phyloP scores from a whole-genome alignment of 495 filamentous ascomycete genomes.

The Penicillium ochrochloron region DNA sequence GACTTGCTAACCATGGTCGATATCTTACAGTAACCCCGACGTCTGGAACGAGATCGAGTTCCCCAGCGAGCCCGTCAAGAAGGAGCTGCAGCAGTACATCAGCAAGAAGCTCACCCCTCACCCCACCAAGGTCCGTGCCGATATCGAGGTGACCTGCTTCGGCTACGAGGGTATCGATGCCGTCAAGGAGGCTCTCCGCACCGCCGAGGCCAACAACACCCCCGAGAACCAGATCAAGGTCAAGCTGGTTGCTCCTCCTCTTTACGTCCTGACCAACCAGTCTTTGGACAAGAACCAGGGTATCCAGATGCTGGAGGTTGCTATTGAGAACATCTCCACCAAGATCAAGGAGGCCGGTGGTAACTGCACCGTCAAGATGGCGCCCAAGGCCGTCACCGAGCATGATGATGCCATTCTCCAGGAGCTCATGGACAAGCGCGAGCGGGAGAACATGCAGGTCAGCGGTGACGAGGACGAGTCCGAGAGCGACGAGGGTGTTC shows the following conservation, averaged over 20 bases:
- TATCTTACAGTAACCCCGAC: slow-evolving; percentile 74
- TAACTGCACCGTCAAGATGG: slow-evolving; percentile 88
- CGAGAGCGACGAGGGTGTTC: slow-evolving; percentile 80
- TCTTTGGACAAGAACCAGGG: slow-evolving; percentile 90
- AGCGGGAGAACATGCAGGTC: slow-evolving; percentile 95
- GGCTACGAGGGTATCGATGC: slow-evolving; percentile 98
- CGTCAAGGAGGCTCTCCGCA: slow-evolving; percentile 86
- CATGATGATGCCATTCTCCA: slow-evolving; percentile 96
- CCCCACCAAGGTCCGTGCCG: slow-evolving; percentile 95
- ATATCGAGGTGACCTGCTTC: slow-evolving; percentile 98
- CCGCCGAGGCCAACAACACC: slow-evolving; percentile 87
- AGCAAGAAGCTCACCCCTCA: slow-evolving; percentile 94
- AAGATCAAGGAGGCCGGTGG: slow-evolving; percentile 78
- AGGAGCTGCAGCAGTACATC: slow-evolving; percentile 91
- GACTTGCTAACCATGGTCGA: background rate
- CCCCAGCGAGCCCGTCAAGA: slow-evolving; percentile 80
- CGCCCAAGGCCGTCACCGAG: slow-evolving; percentile 97
- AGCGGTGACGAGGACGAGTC: slow-evolving; percentile 94
- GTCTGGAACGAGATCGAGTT: slow-evolving; percentile 94
- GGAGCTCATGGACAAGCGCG: slow-evolving; percentile 98
- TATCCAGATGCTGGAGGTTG: slow-evolving; percentile 80
- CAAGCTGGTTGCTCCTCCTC: slow-evolving; percentile 90
- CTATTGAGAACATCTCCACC: slow-evolving; percentile 79
- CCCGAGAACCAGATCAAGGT: slow-evolving; percentile 93
- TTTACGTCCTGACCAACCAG: slow-evolving; percentile 92